Conservation (phyloP, 2,329 filamentous ascomycete genomes). For the Magnaporthiopsis incrustans region DNA sequence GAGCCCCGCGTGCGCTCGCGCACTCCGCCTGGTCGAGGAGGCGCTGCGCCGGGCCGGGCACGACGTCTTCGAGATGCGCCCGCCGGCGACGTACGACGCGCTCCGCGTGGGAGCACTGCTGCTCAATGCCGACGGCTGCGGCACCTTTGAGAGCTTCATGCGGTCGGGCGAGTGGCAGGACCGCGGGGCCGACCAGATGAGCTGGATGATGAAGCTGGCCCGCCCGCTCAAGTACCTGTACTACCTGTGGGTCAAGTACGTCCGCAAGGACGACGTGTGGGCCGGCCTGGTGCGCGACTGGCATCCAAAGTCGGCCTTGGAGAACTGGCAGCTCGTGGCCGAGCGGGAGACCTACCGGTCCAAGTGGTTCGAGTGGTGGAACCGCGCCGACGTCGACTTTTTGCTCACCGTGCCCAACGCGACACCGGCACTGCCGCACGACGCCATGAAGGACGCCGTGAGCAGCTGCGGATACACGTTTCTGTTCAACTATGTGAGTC, state of each 20-base stretch:
- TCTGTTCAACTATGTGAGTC: constrained; percentile 70
- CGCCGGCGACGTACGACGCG: constrained; percentile 66
- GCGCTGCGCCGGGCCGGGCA: constrained; percentile 68
- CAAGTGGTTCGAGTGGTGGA: constrained; percentile 82
- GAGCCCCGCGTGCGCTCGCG: constrained; percentile 73
- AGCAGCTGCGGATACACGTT: constrained; percentile 91
- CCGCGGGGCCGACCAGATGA: constrained; percentile 66
- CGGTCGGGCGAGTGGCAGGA: constrained; percentile 74
- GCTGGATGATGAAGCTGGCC: constrained; percentile 64
- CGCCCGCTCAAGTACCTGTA: constrained; percentile 73
- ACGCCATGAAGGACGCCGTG: constrained; percentile 77
- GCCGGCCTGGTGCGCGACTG: constrained; percentile 68
- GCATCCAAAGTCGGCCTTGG: constrained; percentile 62
- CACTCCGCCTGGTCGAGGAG: constrained; percentile 60
- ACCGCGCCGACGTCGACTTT: constrained; percentile 63
- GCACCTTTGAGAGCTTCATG: constrained; percentile 71
- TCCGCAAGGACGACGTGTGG: constrained; percentile 69
- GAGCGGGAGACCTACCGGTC: constrained; percentile 70
- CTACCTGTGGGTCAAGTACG: constrained; percentile 82
- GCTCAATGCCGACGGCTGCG: constrained; percentile 76
- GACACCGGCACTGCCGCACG: constrained; percentile 79
- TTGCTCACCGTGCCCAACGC: constrained; percentile 82
- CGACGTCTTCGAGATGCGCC: constrained; percentile 55
- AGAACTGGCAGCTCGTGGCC: constrained; percentile 76
- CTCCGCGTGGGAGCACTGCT: constrained; percentile 71